These are phyloP conservation scores for Mycena galericulata DNA, from an alignment of 768 basidiomycete species.

Conservation along the genomic window DNA sequence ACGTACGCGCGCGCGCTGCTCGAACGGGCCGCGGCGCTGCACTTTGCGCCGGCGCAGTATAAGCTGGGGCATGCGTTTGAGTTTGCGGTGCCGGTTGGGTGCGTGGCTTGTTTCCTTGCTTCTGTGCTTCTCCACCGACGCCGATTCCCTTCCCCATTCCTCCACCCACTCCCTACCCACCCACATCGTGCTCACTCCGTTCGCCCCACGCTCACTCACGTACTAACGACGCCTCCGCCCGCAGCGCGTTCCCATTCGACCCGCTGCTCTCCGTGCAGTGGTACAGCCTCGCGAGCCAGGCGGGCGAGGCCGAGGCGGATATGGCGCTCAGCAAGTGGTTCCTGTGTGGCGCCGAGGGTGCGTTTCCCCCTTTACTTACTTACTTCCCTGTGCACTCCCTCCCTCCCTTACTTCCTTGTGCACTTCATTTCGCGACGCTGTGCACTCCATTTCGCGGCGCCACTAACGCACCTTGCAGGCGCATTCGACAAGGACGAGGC, in stretches of 20 bases:
- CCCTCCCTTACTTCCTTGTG: no score
- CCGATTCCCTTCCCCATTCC: background rate
- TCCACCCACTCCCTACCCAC: background rate
- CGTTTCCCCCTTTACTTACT: no score
- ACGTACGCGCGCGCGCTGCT: conserved; percentile 80
- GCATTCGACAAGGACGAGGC: conserved; percentile 89
- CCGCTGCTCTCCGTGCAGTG: conserved; percentile 92
- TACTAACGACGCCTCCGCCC: background rate
- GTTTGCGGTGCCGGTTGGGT: conserved; percentile 78
- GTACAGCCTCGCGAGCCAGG: conserved; percentile 85
- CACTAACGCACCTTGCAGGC: conserved; percentile 38
- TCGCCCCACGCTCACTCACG: background rate
- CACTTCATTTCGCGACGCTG: background rate
- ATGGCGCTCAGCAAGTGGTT: conserved; percentile 99
- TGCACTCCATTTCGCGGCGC: conserved; percentile 23
- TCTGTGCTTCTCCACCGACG: background rate
- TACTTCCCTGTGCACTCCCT: no score
- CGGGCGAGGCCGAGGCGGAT: conserved; percentile 92
- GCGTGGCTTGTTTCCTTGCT: background rate
- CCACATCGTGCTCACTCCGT: background rate
- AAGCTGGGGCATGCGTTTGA: conserved; percentile 95
- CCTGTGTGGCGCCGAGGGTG: conserved; percentile 77
- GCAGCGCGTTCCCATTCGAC: conserved; percentile 76
- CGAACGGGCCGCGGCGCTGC: conserved; percentile 87
- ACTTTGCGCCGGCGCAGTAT: conserved; percentile 89